Base-by-base conservation (phyloP, 805 yeast genomes). In the Suhomyces prunicola region DNA sequence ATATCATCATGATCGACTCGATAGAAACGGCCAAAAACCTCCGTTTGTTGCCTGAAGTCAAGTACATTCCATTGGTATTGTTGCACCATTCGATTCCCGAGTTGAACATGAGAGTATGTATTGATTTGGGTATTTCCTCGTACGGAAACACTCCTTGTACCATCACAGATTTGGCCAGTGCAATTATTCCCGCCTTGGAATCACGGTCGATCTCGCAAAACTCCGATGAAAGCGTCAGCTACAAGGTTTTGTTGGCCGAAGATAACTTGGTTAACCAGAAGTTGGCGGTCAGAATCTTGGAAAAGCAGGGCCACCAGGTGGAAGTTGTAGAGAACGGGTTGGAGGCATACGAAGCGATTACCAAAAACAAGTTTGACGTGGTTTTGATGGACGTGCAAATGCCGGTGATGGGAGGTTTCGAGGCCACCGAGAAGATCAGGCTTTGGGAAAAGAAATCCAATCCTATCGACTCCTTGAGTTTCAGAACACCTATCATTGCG, bases 361-460 rank as follows among this genome's bases (percentile, higher is more conserved):
- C 84, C 65, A 77, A 80, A 58, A 81, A 79, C 56, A 77, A 79
- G 47, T 90, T 85, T 66, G 96, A 90, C 65, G 92, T 88, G 46
- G 87, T 90, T 17, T 79, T 90, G 59, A 90, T 90, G 97, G 96
- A 90, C 72, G 96, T 90, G 45, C 97, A 90, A 68, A 90, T 90
- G 97, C 96, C 96, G 7, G 89, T 88, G 13, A 90, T 90, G 94
- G 96, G 96, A 27, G 97, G 97, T 0, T 90, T 90, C 67, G 97
- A 90, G 64, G 96, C 96, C 2, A 89, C 96, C 1, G 89, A 86
- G 46, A 83, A 84, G 68, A 90, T 90, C 50, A 77, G 97, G 60
- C 90, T 87, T 64, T 89, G 96, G 96, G 97, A 90, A 70, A 83
- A 81, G 73, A 87, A 86, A 69, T 79, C 84, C 19, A 85, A 86